phyloP scores from a whole-genome alignment of 2,329 filamentous ascomycete genomes.

The Ascochyta fabae region DNA sequence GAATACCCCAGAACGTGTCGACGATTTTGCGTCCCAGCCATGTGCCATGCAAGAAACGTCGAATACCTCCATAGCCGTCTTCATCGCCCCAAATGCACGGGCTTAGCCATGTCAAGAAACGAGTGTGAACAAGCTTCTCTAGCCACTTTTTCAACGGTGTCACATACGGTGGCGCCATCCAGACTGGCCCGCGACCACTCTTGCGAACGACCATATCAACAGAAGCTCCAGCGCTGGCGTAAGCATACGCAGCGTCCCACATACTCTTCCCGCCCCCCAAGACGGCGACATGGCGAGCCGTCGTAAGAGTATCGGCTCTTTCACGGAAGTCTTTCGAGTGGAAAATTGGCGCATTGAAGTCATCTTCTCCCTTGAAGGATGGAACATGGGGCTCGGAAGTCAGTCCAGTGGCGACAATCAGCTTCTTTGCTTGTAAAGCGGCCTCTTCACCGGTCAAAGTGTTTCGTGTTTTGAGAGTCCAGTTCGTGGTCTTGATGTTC shows the following conservation, averaged over 20 bases:
- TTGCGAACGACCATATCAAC: slow-evolving; percentile 66
- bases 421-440: slow-evolving; percentile 47
- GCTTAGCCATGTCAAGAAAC: slow-evolving; percentile 75
- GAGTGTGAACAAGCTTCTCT: slow-evolving; percentile 70
- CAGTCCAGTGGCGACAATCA: slow-evolving; percentile 68
- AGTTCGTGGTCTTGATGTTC: slow-evolving; percentile 41
- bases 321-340: slow-evolving; percentile 62
- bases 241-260: slow-evolving; percentile 68
- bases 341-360: slow-evolving; percentile 62
- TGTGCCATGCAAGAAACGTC: slow-evolving; percentile 65
- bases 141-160: slow-evolving; percentile 72
- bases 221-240: slow-evolving; percentile 61
- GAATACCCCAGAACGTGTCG: slow-evolving; percentile 62
- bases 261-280: slow-evolving; percentile 69
- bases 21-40: slow-evolving; percentile 63
- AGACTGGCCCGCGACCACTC: slow-evolving; percentile 66
- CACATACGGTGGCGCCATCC: slow-evolving; percentile 66
- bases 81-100: slow-evolving; percentile 74
- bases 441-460: slow-evolving; percentile 7
- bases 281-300: slow-evolving; percentile 53
- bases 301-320: slow-evolving; percentile 48
- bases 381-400: slow-evolving; percentile 65
- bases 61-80: slow-evolving; percentile 64
- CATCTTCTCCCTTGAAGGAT: slow-evolving; percentile 46
- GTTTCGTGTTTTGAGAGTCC: slow-evolving; percentile 10